Evolutionary conservation across 73 alveolate genomes (phyloP).

Genomic region (Urostyla sp.): DNA sequence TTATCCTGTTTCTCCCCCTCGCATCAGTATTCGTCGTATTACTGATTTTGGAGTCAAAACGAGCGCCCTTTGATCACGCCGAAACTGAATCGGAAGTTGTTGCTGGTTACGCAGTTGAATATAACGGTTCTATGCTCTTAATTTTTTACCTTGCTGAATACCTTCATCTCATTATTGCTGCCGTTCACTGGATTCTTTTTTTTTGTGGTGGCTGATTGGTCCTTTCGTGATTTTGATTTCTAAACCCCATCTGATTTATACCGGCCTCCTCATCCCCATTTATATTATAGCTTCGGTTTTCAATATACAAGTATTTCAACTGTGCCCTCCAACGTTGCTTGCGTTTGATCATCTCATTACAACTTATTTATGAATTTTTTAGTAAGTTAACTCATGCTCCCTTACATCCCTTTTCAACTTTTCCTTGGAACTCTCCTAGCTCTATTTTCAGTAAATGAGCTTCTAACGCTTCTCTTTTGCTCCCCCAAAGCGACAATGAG

Average conservation of each 20-base stretch:
- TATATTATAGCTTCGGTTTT: background rate
- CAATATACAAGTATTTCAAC: background rate
- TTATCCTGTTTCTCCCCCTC: conserved; percentile 25
- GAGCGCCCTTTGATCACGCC: conserved; percentile 61
- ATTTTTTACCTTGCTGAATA: conserved; percentile 52
- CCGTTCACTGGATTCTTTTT: conserved; percentile 15
- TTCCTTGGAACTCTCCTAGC: too few species aligned
- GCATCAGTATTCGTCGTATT: conserved; percentile 11
- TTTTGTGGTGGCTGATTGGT: conserved; percentile 57
- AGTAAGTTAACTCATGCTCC: too few species aligned
- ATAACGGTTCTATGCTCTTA: conserved; percentile 51
- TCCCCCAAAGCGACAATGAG: too few species aligned
- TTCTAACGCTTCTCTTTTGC: too few species aligned
- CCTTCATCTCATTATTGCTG: conserved; percentile 38
- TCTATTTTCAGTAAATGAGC: too few species aligned
- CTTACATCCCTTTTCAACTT: too few species aligned
- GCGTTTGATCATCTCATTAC: background rate
- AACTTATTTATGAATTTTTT: background rate
- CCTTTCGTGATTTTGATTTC: background rate
- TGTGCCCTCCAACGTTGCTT: background rate
- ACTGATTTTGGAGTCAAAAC: conserved; percentile 42
- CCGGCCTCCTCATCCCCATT: background rate
- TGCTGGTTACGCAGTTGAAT: conserved; percentile 61
- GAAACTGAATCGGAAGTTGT: conserved; percentile 67
- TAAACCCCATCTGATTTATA: conserved; percentile 4